A percentile compares a stretch with the other conserved stretches of the same genome.
Evolutionary conservation across 768 basidiomycete genomes (phyloP).

Genomic region (Lactarius sanguifluus): DNA sequence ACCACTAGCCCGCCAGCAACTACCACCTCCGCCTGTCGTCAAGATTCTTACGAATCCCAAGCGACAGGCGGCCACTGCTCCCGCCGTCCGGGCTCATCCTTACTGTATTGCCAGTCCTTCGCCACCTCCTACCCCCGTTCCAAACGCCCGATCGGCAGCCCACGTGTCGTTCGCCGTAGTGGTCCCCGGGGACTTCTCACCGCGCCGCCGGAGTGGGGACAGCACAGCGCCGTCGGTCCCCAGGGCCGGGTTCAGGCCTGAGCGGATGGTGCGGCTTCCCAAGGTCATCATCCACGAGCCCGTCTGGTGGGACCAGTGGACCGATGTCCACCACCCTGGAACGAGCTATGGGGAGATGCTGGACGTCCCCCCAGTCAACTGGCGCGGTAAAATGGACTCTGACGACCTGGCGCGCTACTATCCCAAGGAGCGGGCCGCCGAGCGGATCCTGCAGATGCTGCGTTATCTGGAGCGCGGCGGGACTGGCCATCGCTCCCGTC

Average conservation of each 20-base stretch:
- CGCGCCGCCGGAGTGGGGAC: background rate
- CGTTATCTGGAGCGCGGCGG: slow-evolving; percentile 2
- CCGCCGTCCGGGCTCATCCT: too few species aligned
- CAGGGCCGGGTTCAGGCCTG: background rate
- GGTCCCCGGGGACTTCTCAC: background rate
- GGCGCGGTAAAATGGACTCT: slow-evolving; percentile 1
- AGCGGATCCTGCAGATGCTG: background rate
- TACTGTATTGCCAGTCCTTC: background rate
- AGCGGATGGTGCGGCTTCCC: background rate
- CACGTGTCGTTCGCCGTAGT: background rate
- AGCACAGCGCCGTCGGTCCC: background rate
- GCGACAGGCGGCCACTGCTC: background rate
- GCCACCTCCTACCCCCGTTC: background rate
- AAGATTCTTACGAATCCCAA: background rate
- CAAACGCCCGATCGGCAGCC: background rate
- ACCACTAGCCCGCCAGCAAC: background rate
- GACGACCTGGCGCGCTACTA: slow-evolving; percentile 9
- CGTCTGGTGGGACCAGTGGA: slow-evolving; percentile 6
- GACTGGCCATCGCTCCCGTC: background rate
- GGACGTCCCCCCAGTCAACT: slow-evolving; percentile 4
- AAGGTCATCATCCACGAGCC: slow-evolving; percentile 6
- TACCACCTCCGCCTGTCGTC: background rate
- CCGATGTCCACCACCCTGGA: slow-evolving; percentile 8
- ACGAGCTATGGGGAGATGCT: slow-evolving; percentile 1
- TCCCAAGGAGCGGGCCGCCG: slow-evolving; percentile 2